Evolutionary conservation across 2,329 filamentous ascomycete species (phyloP), one percentile per base, ranked within the genome.

Genomic region (Akanthomyces dipterigenus): DNA sequence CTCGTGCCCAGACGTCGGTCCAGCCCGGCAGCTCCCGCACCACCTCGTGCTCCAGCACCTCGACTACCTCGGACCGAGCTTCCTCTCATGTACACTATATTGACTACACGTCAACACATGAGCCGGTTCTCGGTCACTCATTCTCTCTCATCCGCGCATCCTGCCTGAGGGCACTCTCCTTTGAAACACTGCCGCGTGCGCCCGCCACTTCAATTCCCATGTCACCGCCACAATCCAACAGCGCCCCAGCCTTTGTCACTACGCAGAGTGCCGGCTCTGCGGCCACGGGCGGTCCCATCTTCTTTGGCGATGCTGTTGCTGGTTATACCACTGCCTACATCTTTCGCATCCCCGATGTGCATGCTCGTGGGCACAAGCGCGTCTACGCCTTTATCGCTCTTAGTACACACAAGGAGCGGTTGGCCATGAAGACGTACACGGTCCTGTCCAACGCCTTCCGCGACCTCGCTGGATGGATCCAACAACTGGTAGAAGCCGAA

Each of bases 321-420:
- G 86, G 86, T 34, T 88, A 88, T 72, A 89, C 86, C 0, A 89
- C 86, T 0, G 86, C 86, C 16, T 88, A 87, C 71, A 86, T 88
- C 65, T 89, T 89, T 68, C 85, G 86, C 28, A 86, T 89, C 46
- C 83, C 86, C 7, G 86, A 89, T 68, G 77, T 87, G 40, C 85
- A 87, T 64, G 86, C 86, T 16, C 83, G 86, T 14, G 86, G 86
- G 5, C 83, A 87, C 66, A 86, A 87, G 71, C 81, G 86, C n/a
- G 83, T 88, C 14, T 89, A 89, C 68, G 86, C 86, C 12, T 84
- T 89, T 63, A 72, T 89, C 62, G 85, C 85, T 2, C 79, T 88
- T 51, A 86, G 81, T 70, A 88, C 85, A 12, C 83, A 88, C 71
- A 82, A 83, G 56, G 85, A 88, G 71, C 80, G 84, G 16, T 74